These are phyloP conservation scores for Malus orientalis DNA, from an alignment of 306 rosid genomes.

Conservation along the genomic window DNA sequence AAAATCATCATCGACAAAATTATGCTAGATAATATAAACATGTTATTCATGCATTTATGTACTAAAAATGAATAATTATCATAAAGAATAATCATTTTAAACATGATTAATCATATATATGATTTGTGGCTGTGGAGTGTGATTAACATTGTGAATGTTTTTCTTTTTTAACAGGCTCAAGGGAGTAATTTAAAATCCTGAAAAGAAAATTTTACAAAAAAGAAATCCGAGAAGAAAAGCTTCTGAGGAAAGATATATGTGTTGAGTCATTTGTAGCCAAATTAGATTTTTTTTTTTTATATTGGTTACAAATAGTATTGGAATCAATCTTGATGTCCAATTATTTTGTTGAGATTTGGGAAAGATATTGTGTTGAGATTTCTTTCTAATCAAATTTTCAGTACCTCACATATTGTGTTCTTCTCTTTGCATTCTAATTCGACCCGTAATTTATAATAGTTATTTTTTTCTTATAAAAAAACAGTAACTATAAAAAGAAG, in stretches of 20 bases:
- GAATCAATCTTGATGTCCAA: neutral
- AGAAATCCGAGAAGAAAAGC: neutral
- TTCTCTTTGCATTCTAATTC: too few relatives aligned
- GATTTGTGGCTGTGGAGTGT: neutral
- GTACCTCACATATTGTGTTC: too few relatives aligned
- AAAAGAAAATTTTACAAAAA: neutral
- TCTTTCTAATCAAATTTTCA: neutral
- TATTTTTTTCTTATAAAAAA: too few relatives aligned
- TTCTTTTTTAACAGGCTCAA: neutral
- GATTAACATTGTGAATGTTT: neutral
- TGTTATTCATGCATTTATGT: too few relatives aligned
- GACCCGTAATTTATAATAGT: too few relatives aligned
- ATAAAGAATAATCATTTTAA: too few relatives aligned
- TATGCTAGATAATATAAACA: neutral
- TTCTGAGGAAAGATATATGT: neutral
- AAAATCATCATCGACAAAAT: too few relatives aligned
- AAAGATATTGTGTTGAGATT: neutral
- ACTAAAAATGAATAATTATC: too few relatives aligned
- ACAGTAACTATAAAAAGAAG: too few relatives aligned
- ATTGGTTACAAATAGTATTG: neutral
- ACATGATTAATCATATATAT: too few relatives aligned
- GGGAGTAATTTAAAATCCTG: neutral
- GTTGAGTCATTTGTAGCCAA: neutral
- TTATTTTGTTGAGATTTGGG: neutral
- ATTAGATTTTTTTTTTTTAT: neutral